Evolutionary conservation across 2,329 filamentous ascomycete genomes (phyloP).

Genomic region (Fusarium robinianum): DNA sequence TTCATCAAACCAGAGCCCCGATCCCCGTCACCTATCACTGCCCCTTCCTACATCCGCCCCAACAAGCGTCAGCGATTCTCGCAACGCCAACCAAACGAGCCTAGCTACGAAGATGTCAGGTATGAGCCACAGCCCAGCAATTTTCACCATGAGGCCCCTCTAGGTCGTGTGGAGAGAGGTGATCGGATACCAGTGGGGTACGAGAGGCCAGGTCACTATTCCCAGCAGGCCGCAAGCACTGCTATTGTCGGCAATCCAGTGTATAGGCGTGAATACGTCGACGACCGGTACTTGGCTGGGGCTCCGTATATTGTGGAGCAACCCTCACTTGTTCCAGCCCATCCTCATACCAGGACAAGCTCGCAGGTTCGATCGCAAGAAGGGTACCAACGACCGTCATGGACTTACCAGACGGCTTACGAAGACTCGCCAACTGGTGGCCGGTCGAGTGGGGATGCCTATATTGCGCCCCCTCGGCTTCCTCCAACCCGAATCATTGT

Average conservation of each 20-base stretch:
- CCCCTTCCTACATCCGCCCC: conserved; percentile 57
- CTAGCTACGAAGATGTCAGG: conserved; percentile 45
- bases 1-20: conserved; percentile 68
- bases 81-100: conserved; percentile 44
- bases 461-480: conserved; percentile 56
- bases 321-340: conserved; percentile 44
- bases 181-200: conserved; percentile 44
- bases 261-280: conserved; percentile 42
- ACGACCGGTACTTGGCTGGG: conserved; percentile 39
- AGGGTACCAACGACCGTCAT: conserved; percentile 47
- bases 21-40: conserved; percentile 63
- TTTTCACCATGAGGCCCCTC: conserved; percentile 42
- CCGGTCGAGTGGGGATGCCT: conserved; percentile 54
- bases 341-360: conserved; percentile 37
- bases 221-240: conserved; percentile 34
- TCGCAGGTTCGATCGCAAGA: conserved; percentile 50
- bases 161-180: conserved; percentile 37
- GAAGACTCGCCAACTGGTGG: conserved; percentile 52
- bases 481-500: conserved; percentile 72
- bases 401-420: conserved; percentile 51
- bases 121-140: conserved; percentile 47
- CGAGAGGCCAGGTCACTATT: conserved; percentile 28
- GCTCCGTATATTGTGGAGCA: conserved; percentile 42
- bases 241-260: conserved; percentile 33
- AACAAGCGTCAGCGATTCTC: conserved; percentile 60